A percentile compares a stretch with the other conserved stretches of the same genome.
phyloP scores from a whole-genome alignment of 768 basidiomycete species.

The Leccinum broughii region DNA sequence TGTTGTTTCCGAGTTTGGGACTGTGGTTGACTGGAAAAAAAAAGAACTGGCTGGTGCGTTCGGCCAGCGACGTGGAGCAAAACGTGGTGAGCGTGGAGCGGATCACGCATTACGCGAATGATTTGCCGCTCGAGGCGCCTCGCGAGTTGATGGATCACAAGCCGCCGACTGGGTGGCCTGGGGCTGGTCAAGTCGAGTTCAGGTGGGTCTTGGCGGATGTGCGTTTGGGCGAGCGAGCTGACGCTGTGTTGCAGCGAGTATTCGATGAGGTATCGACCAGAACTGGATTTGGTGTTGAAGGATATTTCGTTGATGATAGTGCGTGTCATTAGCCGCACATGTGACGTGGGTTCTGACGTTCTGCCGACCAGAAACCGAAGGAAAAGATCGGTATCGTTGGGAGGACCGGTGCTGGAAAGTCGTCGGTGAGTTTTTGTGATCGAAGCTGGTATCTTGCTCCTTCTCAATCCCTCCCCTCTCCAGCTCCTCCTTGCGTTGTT shows the following conservation, averaged over 20 bases:
- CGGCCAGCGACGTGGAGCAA: conserved; percentile 86
- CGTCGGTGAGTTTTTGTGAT: conserved; percentile 49
- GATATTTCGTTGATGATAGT: conserved; percentile 72
- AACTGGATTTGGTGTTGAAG: conserved; percentile 78
- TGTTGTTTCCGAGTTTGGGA: background rate
- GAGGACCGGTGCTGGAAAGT: conserved; percentile 80
- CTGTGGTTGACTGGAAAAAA: background rate
- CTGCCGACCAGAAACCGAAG: conserved; percentile 54
- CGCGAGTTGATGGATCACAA: conserved; percentile 61
- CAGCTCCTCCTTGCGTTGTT: conserved; percentile 71
- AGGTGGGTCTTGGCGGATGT: conserved; percentile 39
- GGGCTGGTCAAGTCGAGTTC: conserved; percentile 72
- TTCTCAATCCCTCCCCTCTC: background rate
- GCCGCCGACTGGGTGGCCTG: conserved; percentile 67
- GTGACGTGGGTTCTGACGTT: conserved; percentile 5
- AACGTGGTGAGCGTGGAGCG: conserved; percentile 90
- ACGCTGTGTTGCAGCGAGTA: conserved; percentile 47
- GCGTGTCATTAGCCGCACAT: conserved; percentile 15
- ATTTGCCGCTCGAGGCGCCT: conserved; percentile 73
- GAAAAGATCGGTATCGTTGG: conserved; percentile 93
- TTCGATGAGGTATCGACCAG: conserved; percentile 77
- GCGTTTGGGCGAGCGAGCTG: background rate
- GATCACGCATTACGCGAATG: conserved; percentile 72
- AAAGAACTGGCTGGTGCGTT: conserved; percentile 81
- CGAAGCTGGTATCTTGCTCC: too few species aligned